A percentile compares a stretch with the other conserved stretches of the same genome.
These are phyloP conservation scores for Lachancea waltii DNA, from an alignment of 805 yeast genomes.

Conservation along the genomic window DNA sequence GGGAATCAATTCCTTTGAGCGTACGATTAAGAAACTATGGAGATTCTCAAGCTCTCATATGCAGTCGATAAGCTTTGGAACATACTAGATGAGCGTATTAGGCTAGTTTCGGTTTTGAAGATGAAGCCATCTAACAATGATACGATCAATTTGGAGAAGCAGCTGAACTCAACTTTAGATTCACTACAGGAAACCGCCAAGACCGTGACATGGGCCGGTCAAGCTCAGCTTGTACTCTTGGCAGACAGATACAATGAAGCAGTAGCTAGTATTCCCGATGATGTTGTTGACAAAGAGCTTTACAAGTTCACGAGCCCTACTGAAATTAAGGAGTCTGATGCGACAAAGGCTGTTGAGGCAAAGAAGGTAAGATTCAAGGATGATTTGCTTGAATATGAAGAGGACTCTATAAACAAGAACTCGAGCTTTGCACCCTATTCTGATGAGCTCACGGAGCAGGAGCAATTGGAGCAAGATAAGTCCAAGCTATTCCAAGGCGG, in stretches of 20 bases:
- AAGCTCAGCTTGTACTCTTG: constrained; percentile 3
- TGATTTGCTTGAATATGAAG: constrained; percentile 12
- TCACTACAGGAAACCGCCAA: constrained; percentile 11
- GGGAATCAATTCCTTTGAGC: no score
- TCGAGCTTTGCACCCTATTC: constrained; percentile 19
- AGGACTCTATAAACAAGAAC: constrained; percentile 1
- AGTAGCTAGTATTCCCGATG: constrained; percentile 14
- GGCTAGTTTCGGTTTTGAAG: constrained; percentile 18
- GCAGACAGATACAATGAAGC: constrained; percentile 14
- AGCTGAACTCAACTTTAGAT: constrained; percentile 16
- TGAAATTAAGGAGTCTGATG: neutral
- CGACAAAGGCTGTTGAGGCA: neutral
- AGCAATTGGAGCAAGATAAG: constrained; percentile 4
- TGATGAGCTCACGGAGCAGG: constrained; percentile 15
- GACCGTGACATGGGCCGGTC: constrained; percentile 8
- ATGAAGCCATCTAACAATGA: constrained; percentile 26
- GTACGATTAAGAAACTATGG: constrained; percentile 13
- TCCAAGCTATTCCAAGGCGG: constrained; percentile 1
- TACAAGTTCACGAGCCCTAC: constrained; percentile 11
- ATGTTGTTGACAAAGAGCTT: constrained; percentile 12
- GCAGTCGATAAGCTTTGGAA: constrained; percentile 25
- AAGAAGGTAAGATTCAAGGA: constrained; percentile 25
- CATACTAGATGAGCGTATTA: constrained; percentile 25
- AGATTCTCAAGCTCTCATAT: constrained; percentile 19
- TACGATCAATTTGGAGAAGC: constrained; percentile 19